Percentiles rank a stretch among this genome's conserved stretches.
phyloP scores from a whole-genome alignment of 371 early-diverging fungal genomes.

The Mucor indicus region DNA sequence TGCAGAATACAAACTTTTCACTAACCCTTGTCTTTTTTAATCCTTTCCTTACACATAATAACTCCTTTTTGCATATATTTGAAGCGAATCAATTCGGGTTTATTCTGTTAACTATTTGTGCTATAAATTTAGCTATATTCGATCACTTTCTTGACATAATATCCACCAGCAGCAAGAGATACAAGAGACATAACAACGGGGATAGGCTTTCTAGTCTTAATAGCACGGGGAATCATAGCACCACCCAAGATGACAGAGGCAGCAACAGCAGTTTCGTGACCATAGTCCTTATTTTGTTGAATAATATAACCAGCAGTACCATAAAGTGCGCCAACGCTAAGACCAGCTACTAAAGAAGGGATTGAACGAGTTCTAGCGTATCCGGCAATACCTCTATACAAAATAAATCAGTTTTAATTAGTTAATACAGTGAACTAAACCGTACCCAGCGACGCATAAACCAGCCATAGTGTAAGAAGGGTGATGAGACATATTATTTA shows the following conservation, averaged over 20 bases:
- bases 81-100: no score
- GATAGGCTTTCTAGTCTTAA: constrained; percentile 48
- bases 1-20: no score
- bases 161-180: constrained; percentile 43
- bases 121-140: constrained; percentile 40
- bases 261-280: constrained; percentile 61
- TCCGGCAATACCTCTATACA: constrained; percentile 57
- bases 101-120: no score
- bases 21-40: no score
- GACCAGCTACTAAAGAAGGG: constrained; percentile 65
- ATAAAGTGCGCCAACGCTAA: constrained; percentile 61
- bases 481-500: constrained; percentile 39
- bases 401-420: background rate
- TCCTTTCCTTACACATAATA: no score
- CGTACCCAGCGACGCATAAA: constrained; percentile 39
- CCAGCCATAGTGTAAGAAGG: constrained; percentile 51
- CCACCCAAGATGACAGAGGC: constrained; percentile 55
- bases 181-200: constrained; percentile 42
- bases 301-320: constrained; percentile 60
- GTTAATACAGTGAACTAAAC: background rate
- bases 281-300: constrained; percentile 62
- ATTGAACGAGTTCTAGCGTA: constrained; percentile 54
- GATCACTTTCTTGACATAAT: constrained; percentile 50
- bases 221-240: constrained; percentile 61
- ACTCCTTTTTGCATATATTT: no score